Evolutionary conservation across 2,329 filamentous ascomycete species (phyloP).

Genomic region (Pseudopyricularia cyperi): DNA sequence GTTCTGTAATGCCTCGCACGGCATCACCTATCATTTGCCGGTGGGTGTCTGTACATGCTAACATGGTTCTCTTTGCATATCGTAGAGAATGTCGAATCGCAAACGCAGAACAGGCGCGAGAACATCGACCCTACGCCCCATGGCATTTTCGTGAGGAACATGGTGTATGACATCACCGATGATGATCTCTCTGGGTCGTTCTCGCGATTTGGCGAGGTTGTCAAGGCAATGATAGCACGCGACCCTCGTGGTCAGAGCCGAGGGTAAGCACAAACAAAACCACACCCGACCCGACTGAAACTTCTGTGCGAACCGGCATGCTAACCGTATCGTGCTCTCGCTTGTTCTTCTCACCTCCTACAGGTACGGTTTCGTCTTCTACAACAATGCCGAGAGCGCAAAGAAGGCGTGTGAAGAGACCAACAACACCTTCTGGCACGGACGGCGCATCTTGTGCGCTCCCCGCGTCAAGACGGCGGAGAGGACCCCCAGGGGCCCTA

Average conservation of each 20-base stretch:
- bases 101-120: not conserved
- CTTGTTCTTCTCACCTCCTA: no score
- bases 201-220: constrained; percentile 16
- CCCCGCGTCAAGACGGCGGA: constrained; percentile 6
- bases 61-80: not conserved
- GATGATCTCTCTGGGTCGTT: constrained; percentile 19
- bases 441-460: constrained; percentile 18
- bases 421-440: constrained; percentile 24
- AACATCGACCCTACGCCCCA: constrained; percentile 4
- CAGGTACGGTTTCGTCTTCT: constrained; percentile 21
- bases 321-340: not conserved
- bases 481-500: not conserved
- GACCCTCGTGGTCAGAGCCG: constrained; percentile 21
- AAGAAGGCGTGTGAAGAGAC: constrained; percentile 14
- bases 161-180: constrained; percentile 21
- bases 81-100: not conserved
- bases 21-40: no score
- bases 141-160: constrained; percentile 19
- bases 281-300: not conserved
- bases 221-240: constrained; percentile 12
- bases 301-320: constrained; percentile 5
- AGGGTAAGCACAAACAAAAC: constrained; percentile 12
- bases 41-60: not conserved
- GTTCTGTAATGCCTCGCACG: no score
- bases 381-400: constrained; percentile 10